phyloP scores from a whole-genome alignment of 1,284 basidiomycete species.

The Austroboletus olivaceoglutinosus region DNA sequence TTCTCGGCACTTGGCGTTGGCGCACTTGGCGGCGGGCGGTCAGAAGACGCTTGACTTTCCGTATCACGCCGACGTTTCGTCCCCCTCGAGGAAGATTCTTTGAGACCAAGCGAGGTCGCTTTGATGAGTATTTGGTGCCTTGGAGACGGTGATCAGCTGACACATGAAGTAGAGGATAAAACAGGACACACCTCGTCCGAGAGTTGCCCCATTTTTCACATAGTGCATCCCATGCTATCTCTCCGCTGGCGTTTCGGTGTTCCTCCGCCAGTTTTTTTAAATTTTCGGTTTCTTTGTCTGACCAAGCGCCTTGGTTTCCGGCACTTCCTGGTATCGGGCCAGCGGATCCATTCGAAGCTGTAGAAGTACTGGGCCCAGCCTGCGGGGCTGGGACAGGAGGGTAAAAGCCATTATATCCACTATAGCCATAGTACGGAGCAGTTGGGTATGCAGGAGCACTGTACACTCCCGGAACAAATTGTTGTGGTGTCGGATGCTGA shows the following conservation, averaged over 20 bases:
- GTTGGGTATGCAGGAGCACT: slow-evolving; percentile 51
- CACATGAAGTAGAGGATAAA: slow-evolving; percentile 1
- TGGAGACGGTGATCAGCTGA: slow-evolving; percentile 12
- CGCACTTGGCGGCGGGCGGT: slow-evolving; percentile 27
- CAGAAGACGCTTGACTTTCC: slow-evolving; percentile 35
- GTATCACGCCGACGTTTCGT: slow-evolving; percentile 59
- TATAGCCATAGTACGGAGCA: slow-evolving; percentile 54
- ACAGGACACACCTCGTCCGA: slow-evolving; percentile 54
- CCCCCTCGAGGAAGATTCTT: slow-evolving; percentile 66
- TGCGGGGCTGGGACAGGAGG: slow-evolving; percentile 21
- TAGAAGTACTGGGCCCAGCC: slow-evolving; percentile 29
- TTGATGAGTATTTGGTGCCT: slow-evolving; percentile 79
- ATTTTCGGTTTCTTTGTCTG: slow-evolving; percentile 68
- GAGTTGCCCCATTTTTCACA: slow-evolving; percentile 67
- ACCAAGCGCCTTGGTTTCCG: slow-evolving; percentile 69
- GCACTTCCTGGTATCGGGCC: slow-evolving; percentile 36
- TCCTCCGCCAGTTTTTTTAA: slow-evolving; percentile 66
- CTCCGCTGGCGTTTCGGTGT: slow-evolving; percentile 48
- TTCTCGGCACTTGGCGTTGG: slow-evolving; percentile 28
- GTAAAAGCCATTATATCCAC: slow-evolving; percentile 38
- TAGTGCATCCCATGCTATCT: slow-evolving; percentile 76
- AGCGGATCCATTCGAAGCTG: slow-evolving; percentile 19
- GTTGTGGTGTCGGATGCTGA: slow-evolving; percentile 33
- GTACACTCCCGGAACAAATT: slow-evolving; percentile 43
- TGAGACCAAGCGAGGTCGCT: slow-evolving; percentile 69